Evolutionary conservation across 805 yeast genomes (phyloP), one percentile per base, ranked within the genome.

Genomic region (Clavispora santaluciae): DNA sequence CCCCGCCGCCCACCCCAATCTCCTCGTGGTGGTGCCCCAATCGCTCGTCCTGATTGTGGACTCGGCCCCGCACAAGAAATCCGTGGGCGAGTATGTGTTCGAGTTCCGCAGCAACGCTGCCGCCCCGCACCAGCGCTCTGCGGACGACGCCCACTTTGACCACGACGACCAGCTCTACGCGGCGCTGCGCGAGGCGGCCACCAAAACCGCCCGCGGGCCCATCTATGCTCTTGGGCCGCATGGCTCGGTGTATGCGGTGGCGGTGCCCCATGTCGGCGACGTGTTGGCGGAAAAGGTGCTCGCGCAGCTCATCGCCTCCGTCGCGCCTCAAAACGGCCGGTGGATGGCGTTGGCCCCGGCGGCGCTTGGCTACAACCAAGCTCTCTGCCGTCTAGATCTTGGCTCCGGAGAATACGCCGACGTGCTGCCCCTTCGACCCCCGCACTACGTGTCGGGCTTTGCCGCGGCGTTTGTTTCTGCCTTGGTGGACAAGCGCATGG

Each of bases 401-500:
- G 46, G 48, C 8, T 28, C 49, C 7, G 30, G 33, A 13, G 37
- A 37, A 9, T 45, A 48, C 24, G 28, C 44, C 18, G 33, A 38
- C 6, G 51, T 46, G 39, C 70, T 58, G 18, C 47, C 50, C 8
- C 58, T 82, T 40, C 61, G 55, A 16, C 86, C 87, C 1, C 88
- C 87, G 0, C 83, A 77, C 55, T 74, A 75, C 39, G 59, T 81
- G 21, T 76, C 84, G 1, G 86, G 85, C 0, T 69, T 76, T 18
- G 50, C 72, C 7, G 86, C 79, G n/a, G 64, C 75, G 1, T 45
- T 67, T 4, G 54, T 58, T 15, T 67, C 70, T 3, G 62, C 48
- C 39, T 34, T 55, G 34, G 31, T 40, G 6, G 28, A 38, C 11
- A 10, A 18, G 16, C 30, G 16, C 4, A 28, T 37, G 6, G 39